phyloP scores from a whole-genome alignment of 2,329 filamentous ascomycete genomes.

The Penicillium brasilianum region DNA sequence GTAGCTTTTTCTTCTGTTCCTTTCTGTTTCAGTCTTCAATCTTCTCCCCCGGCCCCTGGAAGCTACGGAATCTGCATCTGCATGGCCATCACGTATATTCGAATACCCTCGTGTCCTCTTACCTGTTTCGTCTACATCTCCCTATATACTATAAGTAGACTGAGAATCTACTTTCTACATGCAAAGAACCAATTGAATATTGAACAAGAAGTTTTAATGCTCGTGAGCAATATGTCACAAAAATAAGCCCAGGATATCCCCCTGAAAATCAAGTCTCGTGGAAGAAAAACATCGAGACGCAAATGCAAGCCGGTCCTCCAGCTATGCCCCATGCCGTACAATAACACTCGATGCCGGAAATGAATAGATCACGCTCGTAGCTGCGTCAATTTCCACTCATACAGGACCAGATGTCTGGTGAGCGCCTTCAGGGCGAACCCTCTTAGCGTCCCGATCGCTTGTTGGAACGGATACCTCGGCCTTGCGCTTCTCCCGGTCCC shows the following conservation, averaged over 20 bases:
- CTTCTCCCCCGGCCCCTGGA: background rate
- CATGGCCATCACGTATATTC: background rate
- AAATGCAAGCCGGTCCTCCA: constrained; percentile 24
- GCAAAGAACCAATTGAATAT: background rate
- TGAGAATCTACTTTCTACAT: background rate
- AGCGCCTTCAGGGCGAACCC: constrained; percentile 38
- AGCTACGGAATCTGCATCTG: background rate
- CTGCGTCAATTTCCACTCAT: background rate
- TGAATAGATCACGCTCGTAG: background rate
- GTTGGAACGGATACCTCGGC: constrained; percentile 40
- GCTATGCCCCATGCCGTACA: constrained; percentile 21
- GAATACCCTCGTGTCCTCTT: background rate
- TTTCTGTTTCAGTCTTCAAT: no score
- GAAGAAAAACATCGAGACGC: constrained; percentile 10
- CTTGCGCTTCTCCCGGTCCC: constrained; percentile 54
- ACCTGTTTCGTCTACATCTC: background rate
- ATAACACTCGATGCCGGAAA: constrained; percentile 10
- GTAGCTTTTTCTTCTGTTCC: background rate
- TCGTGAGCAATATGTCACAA: constrained; percentile 25
- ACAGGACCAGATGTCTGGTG: constrained; percentile 18
- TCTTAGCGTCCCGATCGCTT: constrained; percentile 50
- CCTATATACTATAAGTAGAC: background rate
- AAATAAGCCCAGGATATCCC: constrained; percentile 22
- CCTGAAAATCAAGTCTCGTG: constrained; percentile 15
- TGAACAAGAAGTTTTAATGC: constrained; percentile 5